These are phyloP conservation scores for Trichoderma sp. DNA, from an alignment of 2,329 filamentous ascomycete genomes.

Conservation along the genomic window DNA sequence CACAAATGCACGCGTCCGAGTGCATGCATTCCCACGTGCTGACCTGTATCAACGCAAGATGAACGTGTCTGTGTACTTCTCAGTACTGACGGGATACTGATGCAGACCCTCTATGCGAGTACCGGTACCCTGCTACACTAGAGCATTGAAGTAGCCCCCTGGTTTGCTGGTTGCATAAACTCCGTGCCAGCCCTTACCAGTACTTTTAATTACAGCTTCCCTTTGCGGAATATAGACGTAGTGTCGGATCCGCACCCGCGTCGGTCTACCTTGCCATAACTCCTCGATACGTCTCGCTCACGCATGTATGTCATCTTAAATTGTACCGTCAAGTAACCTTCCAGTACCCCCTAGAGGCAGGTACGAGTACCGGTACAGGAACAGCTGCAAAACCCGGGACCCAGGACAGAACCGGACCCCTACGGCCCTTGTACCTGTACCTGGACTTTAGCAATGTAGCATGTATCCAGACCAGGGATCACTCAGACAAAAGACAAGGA, in stretches of 20 bases:
- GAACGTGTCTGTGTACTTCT: neutral
- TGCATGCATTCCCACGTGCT: conserved; percentile 10
- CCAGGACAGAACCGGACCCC: neutral
- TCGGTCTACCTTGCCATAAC: neutral
- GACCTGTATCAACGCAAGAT: neutral
- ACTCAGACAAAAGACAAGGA: neutral
- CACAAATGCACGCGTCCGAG: neutral
- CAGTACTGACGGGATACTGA: neutral
- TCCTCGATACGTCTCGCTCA: neutral
- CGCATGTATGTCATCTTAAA: neutral
- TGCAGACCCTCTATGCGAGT: neutral
- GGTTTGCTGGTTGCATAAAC: neutral
- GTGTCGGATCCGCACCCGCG: neutral
- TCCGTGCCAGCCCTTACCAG: neutral
- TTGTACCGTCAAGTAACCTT: neutral
- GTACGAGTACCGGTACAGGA: neutral
- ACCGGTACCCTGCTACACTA: neutral
- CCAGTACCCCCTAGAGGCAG: neutral
- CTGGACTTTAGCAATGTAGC: neutral
- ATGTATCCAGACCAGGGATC: neutral
- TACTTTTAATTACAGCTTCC: neutral
- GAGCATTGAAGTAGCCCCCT: neutral
- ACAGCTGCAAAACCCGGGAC: neutral
- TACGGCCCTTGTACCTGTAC: neutral
- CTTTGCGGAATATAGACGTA: neutral